phyloP scores from a whole-genome alignment of 306 rosid genomes.

The Coriaria nepalensis region DNA sequence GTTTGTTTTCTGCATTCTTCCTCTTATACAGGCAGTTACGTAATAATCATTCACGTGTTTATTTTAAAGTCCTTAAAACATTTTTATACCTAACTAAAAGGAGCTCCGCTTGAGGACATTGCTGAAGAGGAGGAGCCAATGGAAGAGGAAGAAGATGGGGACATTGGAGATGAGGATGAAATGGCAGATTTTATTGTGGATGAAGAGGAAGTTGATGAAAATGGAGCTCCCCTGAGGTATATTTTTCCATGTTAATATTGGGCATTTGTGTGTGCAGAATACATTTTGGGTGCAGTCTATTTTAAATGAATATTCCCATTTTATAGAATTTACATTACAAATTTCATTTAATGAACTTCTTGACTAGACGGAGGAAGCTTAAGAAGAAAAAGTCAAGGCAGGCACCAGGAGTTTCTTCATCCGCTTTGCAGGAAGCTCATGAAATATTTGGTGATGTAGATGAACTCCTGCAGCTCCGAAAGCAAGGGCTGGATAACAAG shows the following conservation, averaged over 20 bases:
- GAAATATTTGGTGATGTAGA: constrained; percentile 93
- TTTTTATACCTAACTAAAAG: constrained; percentile 16
- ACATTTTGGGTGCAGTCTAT: background rate
- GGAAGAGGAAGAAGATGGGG: constrained; percentile 89
- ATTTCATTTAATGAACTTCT: background rate
- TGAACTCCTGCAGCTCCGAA: constrained; percentile 46
- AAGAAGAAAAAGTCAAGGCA: constrained; percentile 52
- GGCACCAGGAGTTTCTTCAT: constrained; percentile 77
- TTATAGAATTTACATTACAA: background rate
- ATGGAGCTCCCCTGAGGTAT: constrained; percentile 71
- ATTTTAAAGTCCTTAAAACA: background rate
- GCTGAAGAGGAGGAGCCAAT: constrained; percentile 87
- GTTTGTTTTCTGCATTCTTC: constrained; percentile 21
- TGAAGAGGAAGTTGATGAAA: constrained; percentile 66
- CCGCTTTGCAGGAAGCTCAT: constrained; percentile 89
- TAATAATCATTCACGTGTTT: background rate
- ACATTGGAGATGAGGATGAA: constrained; percentile 91
- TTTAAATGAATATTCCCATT: background rate
- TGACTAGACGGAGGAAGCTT: constrained; percentile 40
- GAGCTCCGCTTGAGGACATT: constrained; percentile 74
- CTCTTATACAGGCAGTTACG: constrained; percentile 1
- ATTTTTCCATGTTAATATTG: background rate
- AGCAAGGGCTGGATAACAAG: constrained; percentile 35
- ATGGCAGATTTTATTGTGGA: constrained; percentile 97
- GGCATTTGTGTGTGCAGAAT: background rate